These are phyloP conservation scores for Populus trichocarpa DNA, from an alignment of 441 rosid species.

Conservation along the genomic window DNA sequence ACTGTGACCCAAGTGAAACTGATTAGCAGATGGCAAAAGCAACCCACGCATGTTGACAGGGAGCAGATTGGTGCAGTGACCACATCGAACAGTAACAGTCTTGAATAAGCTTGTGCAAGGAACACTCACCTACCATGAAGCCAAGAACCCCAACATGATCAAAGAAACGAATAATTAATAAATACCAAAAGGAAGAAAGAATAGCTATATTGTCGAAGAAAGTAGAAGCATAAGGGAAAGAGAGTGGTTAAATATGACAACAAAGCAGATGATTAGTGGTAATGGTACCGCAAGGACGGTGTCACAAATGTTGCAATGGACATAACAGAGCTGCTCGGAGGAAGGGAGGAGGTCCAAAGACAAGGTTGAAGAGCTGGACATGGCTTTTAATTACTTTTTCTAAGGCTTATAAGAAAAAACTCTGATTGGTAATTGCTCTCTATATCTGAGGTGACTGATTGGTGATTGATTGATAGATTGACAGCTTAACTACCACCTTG, in stretches of 20 bases:
- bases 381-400: constrained; percentile 30
- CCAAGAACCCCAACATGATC: neutral
- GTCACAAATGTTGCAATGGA: constrained; percentile 88
- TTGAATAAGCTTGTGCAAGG: constrained; percentile 92
- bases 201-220: neutral
- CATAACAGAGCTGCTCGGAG: constrained; percentile 94
- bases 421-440: constrained; percentile 34
- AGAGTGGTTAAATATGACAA: neutral
- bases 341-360: constrained; percentile 85
- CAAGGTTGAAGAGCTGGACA: constrained; percentile 58
- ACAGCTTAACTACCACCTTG: constrained; percentile 49
- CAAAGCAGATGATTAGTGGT: neutral
- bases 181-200: neutral
- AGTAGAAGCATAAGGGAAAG: neutral
- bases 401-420: constrained; percentile 17
- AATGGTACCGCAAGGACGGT: constrained; percentile 78
- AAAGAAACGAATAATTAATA: neutral
- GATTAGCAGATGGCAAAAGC: constrained; percentile 64
- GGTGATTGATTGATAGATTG: constrained; percentile 37
- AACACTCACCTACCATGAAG: constrained; percentile 73
- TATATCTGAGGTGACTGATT: constrained; percentile 38
- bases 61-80: constrained; percentile 92
- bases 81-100: constrained; percentile 94
- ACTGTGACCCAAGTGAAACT: constrained; percentile 64
- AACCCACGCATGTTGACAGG: constrained; percentile 75